Base-by-base conservation (phyloP, 2,329 filamentous ascomycete genomes). In the Aspergillus floridensis region DNA sequence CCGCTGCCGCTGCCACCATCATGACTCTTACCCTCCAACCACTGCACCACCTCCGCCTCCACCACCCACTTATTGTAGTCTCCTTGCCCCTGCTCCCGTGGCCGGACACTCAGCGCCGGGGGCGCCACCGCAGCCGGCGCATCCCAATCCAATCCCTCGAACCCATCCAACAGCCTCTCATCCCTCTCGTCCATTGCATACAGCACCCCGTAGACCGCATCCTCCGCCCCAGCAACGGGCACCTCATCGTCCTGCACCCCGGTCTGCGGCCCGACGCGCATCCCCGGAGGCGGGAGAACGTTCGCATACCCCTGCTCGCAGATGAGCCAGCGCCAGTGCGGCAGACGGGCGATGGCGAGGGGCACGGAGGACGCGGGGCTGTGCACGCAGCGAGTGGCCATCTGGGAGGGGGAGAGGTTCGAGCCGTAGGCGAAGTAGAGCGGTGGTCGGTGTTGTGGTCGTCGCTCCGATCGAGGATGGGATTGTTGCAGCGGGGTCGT, bases 351-450 rank as follows among this genome's bases (percentile, higher is more conserved):
- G 55, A 79, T 71, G 16, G 73, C 77, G 0, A 78, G 63, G 1
- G 77, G 76, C 10, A 65, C 67, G 4, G 68, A 68, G 14, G 76
- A 78, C 19, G 60, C 29, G 0, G 76, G 73, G 49, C 71, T 64
- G 47, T 67, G 57, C n/a, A 53, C 65, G 59, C 76, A 77, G 51
- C 77, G 75, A 12, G 68, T 53, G 44, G 64, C 63, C 77, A 79
- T 79, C 53, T 79, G 77, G 3, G 68, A 71, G 24, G 72, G 70
- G 4, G 77, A 79, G 29, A 79, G 74, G 57, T 79, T 79, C 47
- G 76, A 78, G 53, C 77, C 77, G 59, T 76, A 79, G 55, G 77
- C 76, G 59, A 79, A 78, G 64, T 79, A 79, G 64, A 77, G 72
- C 35, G 72, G 67, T 44, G n/a, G 38, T 57, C 7, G 26, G 7